Evolutionary conservation across 441 rosid genomes (phyloP).

Genomic region (Dalechampia spathulata): DNA sequence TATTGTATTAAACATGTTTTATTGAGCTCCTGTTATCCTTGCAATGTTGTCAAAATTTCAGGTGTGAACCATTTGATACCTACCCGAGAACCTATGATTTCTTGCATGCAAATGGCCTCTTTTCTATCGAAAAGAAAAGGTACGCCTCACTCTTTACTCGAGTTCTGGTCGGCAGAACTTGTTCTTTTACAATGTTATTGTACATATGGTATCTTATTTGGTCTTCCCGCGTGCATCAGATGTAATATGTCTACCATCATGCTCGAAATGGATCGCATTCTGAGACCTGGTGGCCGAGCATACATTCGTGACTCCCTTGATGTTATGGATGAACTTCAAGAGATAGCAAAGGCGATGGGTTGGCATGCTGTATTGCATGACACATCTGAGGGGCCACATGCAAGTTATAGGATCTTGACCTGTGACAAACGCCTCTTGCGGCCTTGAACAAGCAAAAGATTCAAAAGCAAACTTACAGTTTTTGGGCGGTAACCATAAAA

Average conservation of each 20-base stretch:
- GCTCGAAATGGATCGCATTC: constrained; percentile 99
- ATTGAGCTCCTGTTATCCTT: not conserved
- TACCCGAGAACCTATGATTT: constrained; percentile 95
- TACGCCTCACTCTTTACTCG: constrained; percentile 16
- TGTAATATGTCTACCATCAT: constrained; percentile 81
- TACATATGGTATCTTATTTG: not conserved
- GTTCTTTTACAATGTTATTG: not conserved
- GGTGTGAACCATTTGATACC: constrained; percentile 98
- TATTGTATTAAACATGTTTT: constrained; percentile 8
- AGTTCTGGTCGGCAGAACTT: not conserved
- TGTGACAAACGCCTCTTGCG: constrained; percentile 67
- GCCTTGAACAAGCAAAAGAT: constrained; percentile 24
- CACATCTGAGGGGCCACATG: constrained; percentile 95
- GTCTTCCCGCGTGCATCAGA: constrained; percentile 39
- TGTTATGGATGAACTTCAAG: constrained; percentile 83
- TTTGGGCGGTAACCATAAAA: constrained; percentile 7
- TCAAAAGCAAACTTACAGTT: not conserved
- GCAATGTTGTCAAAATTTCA: constrained; percentile 22
- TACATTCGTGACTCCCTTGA: constrained; percentile 76
- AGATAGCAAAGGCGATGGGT: constrained; percentile 69
- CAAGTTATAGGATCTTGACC: constrained; percentile 75
- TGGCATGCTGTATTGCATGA: constrained; percentile 66
- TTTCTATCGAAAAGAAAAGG: constrained; percentile 87
- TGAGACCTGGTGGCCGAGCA: constrained; percentile 91
- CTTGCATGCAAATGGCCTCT: constrained; percentile 80